Base-by-base conservation (phyloP, 2,329 filamentous ascomycete species). In the Xylariales sp. region DNA sequence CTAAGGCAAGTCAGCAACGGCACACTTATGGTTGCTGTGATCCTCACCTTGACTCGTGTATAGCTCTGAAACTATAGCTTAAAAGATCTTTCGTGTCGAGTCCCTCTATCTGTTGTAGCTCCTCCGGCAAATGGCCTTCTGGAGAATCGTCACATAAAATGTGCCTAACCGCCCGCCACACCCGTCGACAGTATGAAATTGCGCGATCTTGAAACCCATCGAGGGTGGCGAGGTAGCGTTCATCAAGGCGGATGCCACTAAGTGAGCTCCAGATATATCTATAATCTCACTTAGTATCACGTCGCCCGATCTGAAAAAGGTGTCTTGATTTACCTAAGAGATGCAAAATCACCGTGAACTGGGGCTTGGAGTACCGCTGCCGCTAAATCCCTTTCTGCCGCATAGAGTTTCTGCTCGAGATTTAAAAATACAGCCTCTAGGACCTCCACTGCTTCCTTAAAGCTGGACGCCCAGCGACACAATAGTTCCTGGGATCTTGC, bases 121-220 rank as follows among this genome's bases (percentile, higher is more conserved):
- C 92, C 59, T 94, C 89, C 0, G 90, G 91, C 3, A 93, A 83
- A 78, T 96, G 90, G 0, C 95, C 95, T 80, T 99, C 96, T 0
- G 97, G 96, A 0, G 96, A 97, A 80, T 97, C 96, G 70, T 97
- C 91, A 75, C 96, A 99, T 0, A 99, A 86, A 3, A 97, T 88
- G 60, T 90, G 86, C 73, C 87, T 88, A 5, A 97, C 93, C 32
- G 88, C 86, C 0, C 81, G 75, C 96, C 96, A 99, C 6, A 97
- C 87, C n/a, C 86, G 84, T 56, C 85, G 81, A 65, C 93, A 91
- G 67, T 86, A 84, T 1, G 76, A 74, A 12, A 93, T 81, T 1
- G 94, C 85, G 3, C 87, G 85, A 1, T 78, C 69, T 69, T 91
- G 88, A 1, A 89, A 67, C 0, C 71, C 63, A 34, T 75, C 73